Percentiles rank a stretch among this genome's conserved stretches.
Conservation (phyloP, 139 green algal species). For the Chlorella sp. region DNA sequence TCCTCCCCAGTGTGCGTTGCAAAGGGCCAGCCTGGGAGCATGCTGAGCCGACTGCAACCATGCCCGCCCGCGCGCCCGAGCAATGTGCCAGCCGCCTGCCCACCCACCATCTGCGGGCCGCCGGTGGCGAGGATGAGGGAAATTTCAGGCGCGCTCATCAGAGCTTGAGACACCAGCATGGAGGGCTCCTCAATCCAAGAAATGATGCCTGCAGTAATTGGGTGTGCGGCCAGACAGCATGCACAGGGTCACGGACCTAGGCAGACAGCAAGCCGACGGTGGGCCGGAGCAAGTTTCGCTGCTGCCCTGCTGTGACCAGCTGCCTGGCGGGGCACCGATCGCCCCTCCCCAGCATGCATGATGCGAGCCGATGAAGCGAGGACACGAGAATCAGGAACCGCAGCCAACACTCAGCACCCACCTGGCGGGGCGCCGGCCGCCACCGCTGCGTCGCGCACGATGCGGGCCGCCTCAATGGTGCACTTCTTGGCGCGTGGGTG, state of each 20-base stretch:
- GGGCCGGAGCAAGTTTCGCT: too few relatives aligned
- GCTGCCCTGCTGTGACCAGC: too few relatives aligned
- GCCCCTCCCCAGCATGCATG: too few relatives aligned
- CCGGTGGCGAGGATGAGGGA: constrained; percentile 73
- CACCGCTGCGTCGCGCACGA: constrained; percentile 72
- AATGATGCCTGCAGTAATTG: constrained; percentile 47
- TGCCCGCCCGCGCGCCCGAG: too few relatives aligned
- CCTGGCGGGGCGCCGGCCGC: constrained; percentile 55
- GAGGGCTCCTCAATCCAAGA: constrained; percentile 67
- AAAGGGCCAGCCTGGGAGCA: neutral
- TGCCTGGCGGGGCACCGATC: too few relatives aligned
- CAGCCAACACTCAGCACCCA: neutral
- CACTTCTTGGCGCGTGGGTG: constrained; percentile 64
- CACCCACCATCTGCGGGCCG: constrained; percentile 68
- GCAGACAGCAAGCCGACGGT: too few relatives aligned
- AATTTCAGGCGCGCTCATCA: constrained; percentile 66
- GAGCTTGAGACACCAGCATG: constrained; percentile 57
- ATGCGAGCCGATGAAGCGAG: too few relatives aligned
- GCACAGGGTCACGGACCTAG: too few relatives aligned
- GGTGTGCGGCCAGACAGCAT: too few relatives aligned
- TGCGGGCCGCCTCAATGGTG: constrained; percentile 66
- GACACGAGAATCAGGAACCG: too few relatives aligned
- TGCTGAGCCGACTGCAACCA: neutral
- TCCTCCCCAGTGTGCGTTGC: neutral
- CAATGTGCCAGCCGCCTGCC: neutral